phyloP scores from a whole-genome alignment of 169 alveolate species.

The Cryptosporidium meleagridis region DNA sequence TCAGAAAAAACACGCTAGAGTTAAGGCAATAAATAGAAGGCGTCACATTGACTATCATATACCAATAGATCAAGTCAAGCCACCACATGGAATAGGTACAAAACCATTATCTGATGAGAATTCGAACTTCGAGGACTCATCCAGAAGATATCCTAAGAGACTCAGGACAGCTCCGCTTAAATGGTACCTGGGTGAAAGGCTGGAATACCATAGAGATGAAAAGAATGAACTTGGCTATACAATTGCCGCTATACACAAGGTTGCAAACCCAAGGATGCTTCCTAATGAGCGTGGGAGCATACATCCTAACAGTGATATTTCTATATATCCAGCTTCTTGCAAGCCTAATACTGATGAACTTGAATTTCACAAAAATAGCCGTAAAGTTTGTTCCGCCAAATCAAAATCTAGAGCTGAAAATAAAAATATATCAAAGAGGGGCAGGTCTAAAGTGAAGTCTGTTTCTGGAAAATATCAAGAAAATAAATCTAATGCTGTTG shows the following conservation, averaged over 20 bases:
- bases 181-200: constrained; percentile 71
- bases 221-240: constrained; percentile 66
- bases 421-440: neutral
- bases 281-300: constrained; percentile 74
- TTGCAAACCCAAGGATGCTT: constrained; percentile 70
- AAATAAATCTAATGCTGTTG: constrained; percentile 53
- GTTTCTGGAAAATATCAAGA: neutral
- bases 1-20: neutral
- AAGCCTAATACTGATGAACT: neutral
- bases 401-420: neutral
- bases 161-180: constrained; percentile 71
- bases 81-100: neutral
- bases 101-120: neutral
- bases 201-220: constrained; percentile 73
- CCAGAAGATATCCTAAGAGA: constrained; percentile 57
- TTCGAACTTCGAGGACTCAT: neutral
- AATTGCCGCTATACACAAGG: constrained; percentile 70
- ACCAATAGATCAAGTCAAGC: constrained; percentile 71
- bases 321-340: neutral
- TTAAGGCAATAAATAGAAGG: constrained; percentile 10
- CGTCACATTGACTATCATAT: constrained; percentile 67
- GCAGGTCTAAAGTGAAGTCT: neutral
- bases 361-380: neutral
- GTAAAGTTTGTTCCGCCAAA: neutral
- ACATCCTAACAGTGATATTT: constrained; percentile 18